Conservation (phyloP, 352 stramenopile species). For the Globisporangium sylvaticum region DNA sequence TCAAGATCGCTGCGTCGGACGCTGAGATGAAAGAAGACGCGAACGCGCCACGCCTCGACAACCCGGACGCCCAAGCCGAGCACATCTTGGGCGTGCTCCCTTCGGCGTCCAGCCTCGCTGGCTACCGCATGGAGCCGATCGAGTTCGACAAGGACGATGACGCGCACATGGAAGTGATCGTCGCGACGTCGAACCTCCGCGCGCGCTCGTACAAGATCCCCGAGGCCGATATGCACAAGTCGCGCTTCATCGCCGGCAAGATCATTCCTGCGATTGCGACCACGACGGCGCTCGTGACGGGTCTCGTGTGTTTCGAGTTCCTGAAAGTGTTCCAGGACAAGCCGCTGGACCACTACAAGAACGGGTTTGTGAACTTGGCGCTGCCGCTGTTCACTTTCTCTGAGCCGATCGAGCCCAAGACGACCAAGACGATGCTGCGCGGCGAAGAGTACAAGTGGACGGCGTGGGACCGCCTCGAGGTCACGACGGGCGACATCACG, state of each 20-base stretch:
- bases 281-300: conserved; percentile 98
- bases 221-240: conserved; percentile 97
- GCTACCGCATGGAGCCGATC: conserved; percentile 91
- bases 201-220: conserved; percentile 98
- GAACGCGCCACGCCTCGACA: conserved; percentile 37
- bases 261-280: conserved; percentile 99
- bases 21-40: conserved; percentile 92
- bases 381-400: conserved; percentile 97
- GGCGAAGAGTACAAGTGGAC: conserved; percentile 97
- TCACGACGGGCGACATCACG: conserved; percentile 95
- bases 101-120: conserved; percentile 68
- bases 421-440: conserved; percentile 90
- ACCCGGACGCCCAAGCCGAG: conserved; percentile 69
- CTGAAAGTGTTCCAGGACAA: conserved; percentile 93
- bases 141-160: conserved; percentile 99
- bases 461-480: conserved; percentile 96
- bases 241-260: conserved; percentile 98
- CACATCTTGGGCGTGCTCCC: conserved; percentile 86
- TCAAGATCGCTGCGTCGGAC: conserved; percentile 98
- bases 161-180: conserved; percentile 97
- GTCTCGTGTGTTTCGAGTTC: conserved; percentile 97
- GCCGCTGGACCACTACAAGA: conserved; percentile 96
- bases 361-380: conserved; percentile 98
- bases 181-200: conserved; percentile 95
- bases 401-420: conserved; percentile 93